Evolutionary conservation across 805 yeast species (phyloP).

Genomic region (Maudiozyma bulderi): DNA sequence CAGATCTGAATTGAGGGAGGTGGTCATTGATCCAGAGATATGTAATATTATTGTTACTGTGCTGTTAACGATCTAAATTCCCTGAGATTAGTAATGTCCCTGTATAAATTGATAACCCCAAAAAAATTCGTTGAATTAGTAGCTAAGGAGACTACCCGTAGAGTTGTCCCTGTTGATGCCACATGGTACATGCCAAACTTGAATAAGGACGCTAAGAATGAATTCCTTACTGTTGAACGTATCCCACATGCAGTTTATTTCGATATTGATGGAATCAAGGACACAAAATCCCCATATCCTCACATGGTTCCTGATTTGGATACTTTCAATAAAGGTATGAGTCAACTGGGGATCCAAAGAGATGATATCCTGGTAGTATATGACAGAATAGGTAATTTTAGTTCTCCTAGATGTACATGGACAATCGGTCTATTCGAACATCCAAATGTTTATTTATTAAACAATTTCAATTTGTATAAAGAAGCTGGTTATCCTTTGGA

Average conservation of each 20-base stretch:
- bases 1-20: too few species aligned
- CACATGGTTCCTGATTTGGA: slow-evolving; percentile 75
- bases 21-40: too few species aligned
- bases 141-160: slow-evolving; percentile 15
- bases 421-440: slow-evolving; percentile 76
- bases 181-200: slow-evolving; percentile 88
- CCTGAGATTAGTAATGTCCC: slow-evolving; percentile 11
- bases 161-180: slow-evolving; percentile 63
- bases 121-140: slow-evolving; percentile 14
- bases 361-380: slow-evolving; percentile 66
- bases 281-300: slow-evolving; percentile 56
- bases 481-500: slow-evolving; percentile 39
- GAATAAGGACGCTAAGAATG: slow-evolving; percentile 48
- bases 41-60: too few species aligned
- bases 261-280: slow-evolving; percentile 65
- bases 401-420: slow-evolving; percentile 91
- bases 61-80: too few species aligned
- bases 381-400: slow-evolving; percentile 76
- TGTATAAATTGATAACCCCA: slow-evolving; percentile 24
- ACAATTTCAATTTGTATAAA: slow-evolving; percentile 54
- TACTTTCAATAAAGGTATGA: slow-evolving; percentile 45
- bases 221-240: slow-evolving; percentile 47
- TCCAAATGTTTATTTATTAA: slow-evolving; percentile 53
- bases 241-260: slow-evolving; percentile 61
- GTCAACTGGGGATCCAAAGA: slow-evolving; percentile 44